Base-by-base conservation (phyloP, 2,329 filamentous ascomycete species). In the Penicillium fuscoglaucum region DNA sequence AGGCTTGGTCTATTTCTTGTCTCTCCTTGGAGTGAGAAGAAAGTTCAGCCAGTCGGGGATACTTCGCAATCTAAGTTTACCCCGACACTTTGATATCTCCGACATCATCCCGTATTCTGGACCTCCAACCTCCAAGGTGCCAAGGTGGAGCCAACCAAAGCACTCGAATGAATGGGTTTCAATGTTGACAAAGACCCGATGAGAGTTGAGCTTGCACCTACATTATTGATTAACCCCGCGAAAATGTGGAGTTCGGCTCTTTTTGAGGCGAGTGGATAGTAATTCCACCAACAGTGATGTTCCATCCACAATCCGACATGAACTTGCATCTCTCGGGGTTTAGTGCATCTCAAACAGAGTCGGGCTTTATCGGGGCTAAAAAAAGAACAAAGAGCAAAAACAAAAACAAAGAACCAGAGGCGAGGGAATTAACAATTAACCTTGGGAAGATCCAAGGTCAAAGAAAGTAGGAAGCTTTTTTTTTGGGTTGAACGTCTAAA, bases 1-100 rank as follows among this genome's bases (percentile, higher is more conserved):
- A 43, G 47, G n/a, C 17, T 55, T 24, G 55, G 43, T 17, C 35
- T 51, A 4, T 55, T 61, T 9, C 31, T 51, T 15, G 26, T 50
- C 8, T 15, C 45, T 6, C 55, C n/a, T 4, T 31, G 13, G 15
- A 24, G 19, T 9, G 29, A 53, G 10, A 31, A 44, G 15, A 50
- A 29, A 19, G 35, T 55, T 40, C 44, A 60, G 28, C 41, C 47
- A 17, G 9, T 44, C 4, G 35, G 52, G 17, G 44, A 44, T 26
- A 61, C 47, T 19, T 43, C 33, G 29, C 8, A 24, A 6, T 43
- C 24, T 17, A 52, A 56, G 37, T 26, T 48, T 40, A 10, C n/a
- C 21, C 12, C n/a, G 26, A 35, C 26, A 12, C 19, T 33, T 8
- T 28, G 39, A 26, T 17, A 13, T 13, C 46, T 51, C 37, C 40